Percentiles rank a stretch among this genome's conserved stretches.
Evolutionary conservation across 768 basidiomycete species (phyloP).

Genomic region (Ephemerocybe angulata): DNA sequence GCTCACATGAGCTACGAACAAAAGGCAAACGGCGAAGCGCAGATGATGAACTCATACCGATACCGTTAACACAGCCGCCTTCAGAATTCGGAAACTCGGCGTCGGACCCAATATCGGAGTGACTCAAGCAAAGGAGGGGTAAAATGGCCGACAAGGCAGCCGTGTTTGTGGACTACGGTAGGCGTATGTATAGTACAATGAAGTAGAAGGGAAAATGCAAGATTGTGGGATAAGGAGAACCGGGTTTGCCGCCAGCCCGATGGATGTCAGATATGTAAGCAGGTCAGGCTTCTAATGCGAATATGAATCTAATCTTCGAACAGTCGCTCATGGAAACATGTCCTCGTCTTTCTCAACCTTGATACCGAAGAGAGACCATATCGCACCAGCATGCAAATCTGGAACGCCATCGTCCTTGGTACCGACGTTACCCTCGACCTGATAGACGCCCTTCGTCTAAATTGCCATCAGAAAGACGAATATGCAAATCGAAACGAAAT

Average conservation of each 20-base stretch:
- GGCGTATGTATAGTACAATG: too few species aligned
- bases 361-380: conserved; percentile 48
- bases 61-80: too few species aligned
- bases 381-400: conserved; percentile 44
- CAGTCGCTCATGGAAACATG: conserved; percentile 19
- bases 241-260: too few species aligned
- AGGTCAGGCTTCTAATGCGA: not conserved
- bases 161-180: too few species aligned
- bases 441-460: conserved; percentile 43
- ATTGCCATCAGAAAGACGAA: not conserved
- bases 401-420: conserved; percentile 40
- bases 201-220: too few species aligned
- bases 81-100: too few species aligned
- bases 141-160: too few species aligned
- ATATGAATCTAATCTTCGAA: not conserved
- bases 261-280: too few species aligned
- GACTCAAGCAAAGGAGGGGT: too few species aligned
- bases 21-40: not conserved
- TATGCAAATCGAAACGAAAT: not conserved
- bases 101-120: too few species aligned
- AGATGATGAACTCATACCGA: too few species aligned
- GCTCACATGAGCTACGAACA: conserved; percentile 1
- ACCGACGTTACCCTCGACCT: conserved; percentile 43
- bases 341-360: conserved; percentile 35
- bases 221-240: too few species aligned